A percentile compares a stretch with the other conserved stretches of the same genome.
Evolutionary conservation across 176 grass and related monocot species (phyloP).

Genomic region (Typha latifolia): DNA sequence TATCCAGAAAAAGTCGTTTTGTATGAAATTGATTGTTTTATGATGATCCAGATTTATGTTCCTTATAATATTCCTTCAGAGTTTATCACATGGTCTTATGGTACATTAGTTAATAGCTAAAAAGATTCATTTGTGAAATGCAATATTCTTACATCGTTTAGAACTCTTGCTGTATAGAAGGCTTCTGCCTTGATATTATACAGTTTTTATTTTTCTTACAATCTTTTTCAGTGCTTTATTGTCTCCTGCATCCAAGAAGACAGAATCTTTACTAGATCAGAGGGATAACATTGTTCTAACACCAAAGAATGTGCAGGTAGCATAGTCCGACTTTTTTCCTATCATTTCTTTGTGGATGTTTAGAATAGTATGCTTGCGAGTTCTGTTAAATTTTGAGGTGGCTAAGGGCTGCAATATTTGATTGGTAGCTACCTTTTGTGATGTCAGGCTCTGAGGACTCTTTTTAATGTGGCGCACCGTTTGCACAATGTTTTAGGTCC

Average conservation of each 20-base stretch:
- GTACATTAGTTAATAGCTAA: too few species aligned
- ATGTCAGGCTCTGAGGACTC: conserved; percentile 79
- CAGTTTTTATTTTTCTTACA: conserved; percentile 5
- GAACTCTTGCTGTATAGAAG: not conserved
- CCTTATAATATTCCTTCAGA: too few species aligned
- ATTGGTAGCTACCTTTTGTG: conserved; percentile 19
- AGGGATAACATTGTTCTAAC: conserved; percentile 84
- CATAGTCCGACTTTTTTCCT: not conserved
- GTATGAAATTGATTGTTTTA: too few species aligned
- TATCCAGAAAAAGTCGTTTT: too few species aligned
- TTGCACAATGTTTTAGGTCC: conserved; percentile 94
- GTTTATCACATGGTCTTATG: too few species aligned
- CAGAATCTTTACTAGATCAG: conserved; percentile 59
- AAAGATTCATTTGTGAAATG: not conserved
- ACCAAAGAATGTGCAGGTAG: conserved; percentile 95
- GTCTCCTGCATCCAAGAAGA: conserved; percentile 85
- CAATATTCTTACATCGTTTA: not conserved
- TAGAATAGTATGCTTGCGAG: not conserved
- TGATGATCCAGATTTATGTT: too few species aligned
- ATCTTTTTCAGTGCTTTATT: conserved; percentile 38
- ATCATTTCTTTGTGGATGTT: not conserved
- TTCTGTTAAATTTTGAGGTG: not conserved
- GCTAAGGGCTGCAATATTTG: conserved; percentile 4
- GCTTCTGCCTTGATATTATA: conserved; percentile 28
- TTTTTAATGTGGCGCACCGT: conserved; percentile 96